phyloP scores from a whole-genome alignment of 2,329 filamentous ascomycete genomes.

The Passalora sequoiae region DNA sequence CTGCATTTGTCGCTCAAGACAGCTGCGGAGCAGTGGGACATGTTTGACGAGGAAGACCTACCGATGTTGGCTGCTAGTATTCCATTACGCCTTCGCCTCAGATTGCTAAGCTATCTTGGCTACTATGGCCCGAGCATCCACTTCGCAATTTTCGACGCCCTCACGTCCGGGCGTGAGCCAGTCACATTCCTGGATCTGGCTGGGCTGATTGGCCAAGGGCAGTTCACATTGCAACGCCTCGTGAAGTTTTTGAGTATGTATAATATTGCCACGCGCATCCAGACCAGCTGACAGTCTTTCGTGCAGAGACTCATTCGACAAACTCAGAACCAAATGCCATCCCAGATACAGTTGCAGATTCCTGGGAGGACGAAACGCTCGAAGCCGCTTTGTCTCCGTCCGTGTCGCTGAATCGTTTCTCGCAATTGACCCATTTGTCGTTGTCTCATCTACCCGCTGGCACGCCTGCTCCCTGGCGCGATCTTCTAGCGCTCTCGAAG shows the following conservation, averaged over 20 bases:
- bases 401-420: slow-evolving; percentile 40
- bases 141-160: slow-evolving; percentile 44
- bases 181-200: slow-evolving; percentile 51
- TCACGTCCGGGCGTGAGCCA: slow-evolving; percentile 47
- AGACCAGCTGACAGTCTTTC: too few relatives aligned
- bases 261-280: too few relatives aligned
- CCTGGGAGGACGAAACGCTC: slow-evolving; percentile 40
- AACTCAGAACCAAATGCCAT: too few relatives aligned
- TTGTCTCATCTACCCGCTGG: slow-evolving; percentile 48
- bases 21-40: slow-evolving; percentile 53
- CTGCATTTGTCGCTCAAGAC: slow-evolving; percentile 49
- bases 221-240: slow-evolving; percentile 41
- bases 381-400: slow-evolving; percentile 24
- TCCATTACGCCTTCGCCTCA: slow-evolving; percentile 48
- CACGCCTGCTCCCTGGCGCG: slow-evolving; percentile 53
- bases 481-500: slow-evolving; percentile 50
- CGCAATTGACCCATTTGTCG: slow-evolving; percentile 53
- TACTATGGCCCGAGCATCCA: slow-evolving; percentile 45
- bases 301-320: too few relatives aligned
- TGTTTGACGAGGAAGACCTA: slow-evolving; percentile 54
- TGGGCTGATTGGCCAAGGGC: slow-evolving; percentile 43
- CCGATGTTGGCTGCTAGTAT: slow-evolving; percentile 47
- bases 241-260: slow-evolving; percentile 45
- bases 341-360: slow-evolving; percentile 38
- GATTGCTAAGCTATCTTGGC: slow-evolving; percentile 53